Evolutionary conservation across 371 early-diverging fungal genomes (phyloP).

Genomic region (Rhizopus arrhizus): DNA sequence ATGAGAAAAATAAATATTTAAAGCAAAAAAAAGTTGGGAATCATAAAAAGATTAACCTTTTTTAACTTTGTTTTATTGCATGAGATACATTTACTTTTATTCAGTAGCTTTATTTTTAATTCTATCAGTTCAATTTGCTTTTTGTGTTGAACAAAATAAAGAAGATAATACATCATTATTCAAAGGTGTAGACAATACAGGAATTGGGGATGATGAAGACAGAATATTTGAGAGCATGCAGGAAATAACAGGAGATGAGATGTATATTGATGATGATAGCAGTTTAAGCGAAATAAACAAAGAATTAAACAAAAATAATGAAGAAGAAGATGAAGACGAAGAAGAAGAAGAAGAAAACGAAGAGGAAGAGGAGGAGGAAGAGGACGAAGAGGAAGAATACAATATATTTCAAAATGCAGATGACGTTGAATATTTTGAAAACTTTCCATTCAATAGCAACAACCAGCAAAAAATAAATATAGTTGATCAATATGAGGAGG

Average conservation of each 20-base stretch:
- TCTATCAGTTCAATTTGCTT: no score
- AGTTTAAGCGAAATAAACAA: conserved; percentile 7
- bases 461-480: conserved; percentile 5
- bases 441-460: conserved; percentile 12
- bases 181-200: conserved; percentile 11
- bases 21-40: no score
- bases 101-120: no score
- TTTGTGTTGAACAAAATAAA: no score
- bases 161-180: conserved; percentile 24
- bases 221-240: conserved; percentile 25
- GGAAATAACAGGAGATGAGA: conserved; percentile 13
- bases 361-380: conserved; percentile 12
- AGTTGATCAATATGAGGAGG: conserved; percentile 9
- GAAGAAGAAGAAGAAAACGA: not conserved
- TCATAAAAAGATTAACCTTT: no score
- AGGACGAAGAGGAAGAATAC: conserved; percentile 14
- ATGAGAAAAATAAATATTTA: no score
- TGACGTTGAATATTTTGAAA: conserved; percentile 23
- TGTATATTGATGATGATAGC: conserved; percentile 12
- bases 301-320: not conserved
- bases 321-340: conserved; percentile 4
- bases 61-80: no score
- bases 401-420: conserved; percentile 23
- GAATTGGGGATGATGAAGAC: conserved; percentile 19
- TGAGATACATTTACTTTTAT: no score